Evolutionary conservation across 345 rosid genomes (phyloP).

Genomic region (Heritiera littoralis): DNA sequence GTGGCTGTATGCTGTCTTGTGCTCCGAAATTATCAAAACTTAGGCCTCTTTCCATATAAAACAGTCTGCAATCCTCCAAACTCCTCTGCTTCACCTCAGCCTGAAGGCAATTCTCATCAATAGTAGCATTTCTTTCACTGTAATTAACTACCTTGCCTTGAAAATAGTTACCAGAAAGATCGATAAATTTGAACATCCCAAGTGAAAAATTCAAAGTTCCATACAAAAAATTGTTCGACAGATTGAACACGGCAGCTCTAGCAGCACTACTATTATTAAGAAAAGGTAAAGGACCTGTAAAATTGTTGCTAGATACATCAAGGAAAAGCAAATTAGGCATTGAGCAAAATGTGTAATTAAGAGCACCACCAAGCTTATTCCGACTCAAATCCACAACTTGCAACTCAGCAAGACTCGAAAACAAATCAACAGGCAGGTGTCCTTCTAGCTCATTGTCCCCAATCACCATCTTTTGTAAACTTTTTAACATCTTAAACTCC

Average conservation of each 20-base stretch:
- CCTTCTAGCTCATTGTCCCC: conserved; percentile 45
- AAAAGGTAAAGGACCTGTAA: conserved; percentile 50
- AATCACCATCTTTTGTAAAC: conserved; percentile 45
- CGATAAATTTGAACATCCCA: conserved; percentile 45
- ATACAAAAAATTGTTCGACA: conserved; percentile 72
- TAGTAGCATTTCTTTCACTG: conserved; percentile 38
- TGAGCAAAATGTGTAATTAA: conserved; percentile 46
- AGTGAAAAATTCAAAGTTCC: conserved; percentile 52
- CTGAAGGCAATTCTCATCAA: conserved; percentile 57
- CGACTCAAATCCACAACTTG: conserved; percentile 42
- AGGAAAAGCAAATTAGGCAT: conserved; percentile 53
- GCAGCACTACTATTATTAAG: conserved; percentile 29
- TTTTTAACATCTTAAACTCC: conserved; percentile 43
- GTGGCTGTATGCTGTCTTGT: conserved; percentile 33
- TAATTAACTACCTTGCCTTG: conserved; percentile 57
- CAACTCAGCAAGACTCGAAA: conserved; percentile 42
- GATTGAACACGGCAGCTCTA: conserved; percentile 45
- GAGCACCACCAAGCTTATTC: conserved; percentile 51
- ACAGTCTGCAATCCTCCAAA: conserved; percentile 45
- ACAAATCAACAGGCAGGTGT: conserved; percentile 36
- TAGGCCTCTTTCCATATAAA: conserved; percentile 51
- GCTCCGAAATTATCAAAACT: conserved; percentile 48
- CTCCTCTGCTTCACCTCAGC: conserved; percentile 50
- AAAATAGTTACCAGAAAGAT: conserved; percentile 78
- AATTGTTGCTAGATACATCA: conserved; percentile 61